Evolutionary conservation across 495 filamentous ascomycete species (phyloP).

Genomic region (Daldinia caldariorum): DNA sequence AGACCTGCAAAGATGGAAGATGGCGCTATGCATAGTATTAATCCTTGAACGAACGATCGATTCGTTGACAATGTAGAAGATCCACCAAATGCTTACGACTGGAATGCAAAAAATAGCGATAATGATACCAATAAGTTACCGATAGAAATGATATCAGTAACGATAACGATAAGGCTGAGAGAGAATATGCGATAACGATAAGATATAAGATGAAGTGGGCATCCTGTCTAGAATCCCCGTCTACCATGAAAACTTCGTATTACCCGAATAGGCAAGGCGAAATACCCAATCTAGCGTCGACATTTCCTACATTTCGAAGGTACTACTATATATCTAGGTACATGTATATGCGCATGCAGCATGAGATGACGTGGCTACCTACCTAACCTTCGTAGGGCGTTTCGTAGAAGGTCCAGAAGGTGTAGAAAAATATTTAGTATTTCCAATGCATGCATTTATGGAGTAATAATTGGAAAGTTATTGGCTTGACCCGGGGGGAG

Average conservation of each 20-base stretch:
- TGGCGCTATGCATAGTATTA: slow-evolving; percentile 10
- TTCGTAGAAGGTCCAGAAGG: slow-evolving; percentile 3
- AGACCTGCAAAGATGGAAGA: slow-evolving; percentile 25
- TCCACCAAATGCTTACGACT: slow-evolving; percentile 11
- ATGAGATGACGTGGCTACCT: slow-evolving; percentile 43
- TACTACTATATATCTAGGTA: slow-evolving; percentile 21
- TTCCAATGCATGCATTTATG: slow-evolving; percentile 25
- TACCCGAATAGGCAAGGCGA: slow-evolving; percentile 38
- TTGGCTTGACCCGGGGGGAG: slow-evolving; percentile 10
- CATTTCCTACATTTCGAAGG: neutral
- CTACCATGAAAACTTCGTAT: slow-evolving; percentile 20
- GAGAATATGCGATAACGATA: slow-evolving; percentile 11
- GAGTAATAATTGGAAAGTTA: slow-evolving; percentile 20
- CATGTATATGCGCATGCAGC: slow-evolving; percentile 24
- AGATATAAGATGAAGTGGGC: slow-evolving; percentile 16
- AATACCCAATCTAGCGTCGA: slow-evolving; percentile 3
- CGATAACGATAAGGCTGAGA: slow-evolving; percentile 21
- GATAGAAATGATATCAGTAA: slow-evolving; percentile 32
- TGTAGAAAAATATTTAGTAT: slow-evolving; percentile 4
- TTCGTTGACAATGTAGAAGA: slow-evolving; percentile 17
- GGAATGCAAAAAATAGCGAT: slow-evolving; percentile 22
- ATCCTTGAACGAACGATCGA: slow-evolving; percentile 9
- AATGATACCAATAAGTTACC: slow-evolving; percentile 19
- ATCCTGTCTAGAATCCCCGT: neutral
- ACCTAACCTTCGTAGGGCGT: slow-evolving; percentile 30